Evolutionary conservation across 2,329 filamentous ascomycete species (phyloP).

Genomic region (Juglanconis sp.): DNA sequence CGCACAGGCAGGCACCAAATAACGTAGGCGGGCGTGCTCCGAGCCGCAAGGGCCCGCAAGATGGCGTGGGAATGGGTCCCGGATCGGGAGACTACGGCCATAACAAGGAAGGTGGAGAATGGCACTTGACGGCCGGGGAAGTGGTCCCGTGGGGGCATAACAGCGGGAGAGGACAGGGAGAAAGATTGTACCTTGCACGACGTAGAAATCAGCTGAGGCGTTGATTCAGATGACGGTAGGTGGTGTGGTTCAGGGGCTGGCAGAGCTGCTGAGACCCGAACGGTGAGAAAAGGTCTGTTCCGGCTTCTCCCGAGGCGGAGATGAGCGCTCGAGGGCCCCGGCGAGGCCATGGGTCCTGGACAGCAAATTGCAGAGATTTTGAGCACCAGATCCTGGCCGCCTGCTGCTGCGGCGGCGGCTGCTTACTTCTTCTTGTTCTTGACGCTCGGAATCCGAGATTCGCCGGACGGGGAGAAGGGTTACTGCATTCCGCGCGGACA

Average conservation of each 20-base stretch:
- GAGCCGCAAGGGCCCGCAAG: conserved; percentile 10
- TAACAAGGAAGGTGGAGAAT: background rate
- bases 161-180: background rate
- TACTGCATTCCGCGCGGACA: too few relatives aligned
- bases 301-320: conserved; percentile 8
- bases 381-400: too few relatives aligned
- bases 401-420: too few relatives aligned
- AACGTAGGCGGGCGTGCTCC: conserved; percentile 7
- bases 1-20: background rate
- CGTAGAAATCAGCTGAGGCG: conserved; percentile 6
- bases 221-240: conserved; percentile 8
- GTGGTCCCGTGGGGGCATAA: too few relatives aligned
- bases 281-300: background rate
- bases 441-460: too few relatives aligned
- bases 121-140: background rate
- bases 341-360: background rate
- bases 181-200: background rate
- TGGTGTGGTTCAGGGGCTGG: background rate
- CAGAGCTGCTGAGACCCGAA: background rate
- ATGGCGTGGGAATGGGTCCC: conserved; percentile 11
- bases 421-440: too few relatives aligned
- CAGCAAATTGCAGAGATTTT: too few relatives aligned
- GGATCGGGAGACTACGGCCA: conserved; percentile 17
- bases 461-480: too few relatives aligned
- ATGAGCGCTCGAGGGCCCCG: background rate